A percentile compares a stretch with the other conserved stretches of the same genome.
Evolutionary conservation across 139 green algal genomes (phyloP).

Genomic region (Ulvella scutata): DNA sequence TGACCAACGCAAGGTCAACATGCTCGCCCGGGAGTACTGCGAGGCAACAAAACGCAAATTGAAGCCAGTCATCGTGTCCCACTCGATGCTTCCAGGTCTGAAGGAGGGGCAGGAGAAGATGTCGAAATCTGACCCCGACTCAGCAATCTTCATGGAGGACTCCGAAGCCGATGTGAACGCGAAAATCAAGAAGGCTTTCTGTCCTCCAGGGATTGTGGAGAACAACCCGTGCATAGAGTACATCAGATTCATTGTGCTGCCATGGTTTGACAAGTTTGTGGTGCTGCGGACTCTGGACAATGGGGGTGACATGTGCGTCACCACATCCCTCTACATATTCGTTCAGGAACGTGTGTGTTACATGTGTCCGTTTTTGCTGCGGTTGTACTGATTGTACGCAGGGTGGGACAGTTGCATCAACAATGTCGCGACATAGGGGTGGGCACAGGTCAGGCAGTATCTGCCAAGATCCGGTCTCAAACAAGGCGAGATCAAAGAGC

Average conservation of each 20-base stretch:
- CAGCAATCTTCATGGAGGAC: constrained; percentile 97
- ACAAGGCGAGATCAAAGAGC: too few relatives aligned
- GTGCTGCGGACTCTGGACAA: constrained; percentile 49
- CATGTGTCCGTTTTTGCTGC: background rate
- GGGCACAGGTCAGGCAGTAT: too few relatives aligned
- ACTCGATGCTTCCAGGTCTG: constrained; percentile 89
- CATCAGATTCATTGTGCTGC: constrained; percentile 80
- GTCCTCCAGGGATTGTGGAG: constrained; percentile 56
- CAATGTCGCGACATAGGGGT: too few relatives aligned
- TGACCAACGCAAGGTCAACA: constrained; percentile 98
- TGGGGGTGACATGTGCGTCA: constrained; percentile 54
- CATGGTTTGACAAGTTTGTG: constrained; percentile 72
- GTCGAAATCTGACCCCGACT: constrained; percentile 93
- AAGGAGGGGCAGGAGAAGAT: constrained; percentile 98
- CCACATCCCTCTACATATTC: background rate
- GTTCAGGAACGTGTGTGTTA: background rate
- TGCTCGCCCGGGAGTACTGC: constrained; percentile 93
- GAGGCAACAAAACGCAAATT: constrained; percentile 85
- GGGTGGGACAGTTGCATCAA: too few relatives aligned
- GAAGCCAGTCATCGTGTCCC: constrained; percentile 94
- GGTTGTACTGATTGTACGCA: too few relatives aligned
- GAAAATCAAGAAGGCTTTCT: constrained; percentile 99
- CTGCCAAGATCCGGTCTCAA: too few relatives aligned
- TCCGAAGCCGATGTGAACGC: constrained; percentile 73
- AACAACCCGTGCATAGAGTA: constrained; percentile 94